Conservation (phyloP, 805 yeast genomes). For the Saccharomycopsis microspora region DNA sequence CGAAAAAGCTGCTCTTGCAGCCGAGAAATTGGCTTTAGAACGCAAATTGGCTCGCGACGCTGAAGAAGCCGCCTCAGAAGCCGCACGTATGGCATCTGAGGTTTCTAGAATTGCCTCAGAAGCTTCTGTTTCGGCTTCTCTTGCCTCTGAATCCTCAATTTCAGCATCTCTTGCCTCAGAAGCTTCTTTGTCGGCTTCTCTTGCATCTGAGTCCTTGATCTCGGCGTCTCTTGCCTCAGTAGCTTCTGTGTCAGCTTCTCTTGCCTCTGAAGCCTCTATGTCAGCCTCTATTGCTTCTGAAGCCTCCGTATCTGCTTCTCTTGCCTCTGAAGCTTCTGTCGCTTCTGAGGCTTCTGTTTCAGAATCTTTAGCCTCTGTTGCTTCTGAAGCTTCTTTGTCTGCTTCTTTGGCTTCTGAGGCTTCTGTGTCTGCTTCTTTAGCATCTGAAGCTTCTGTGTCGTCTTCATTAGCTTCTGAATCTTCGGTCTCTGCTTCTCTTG, state of each 20-base stretch:
- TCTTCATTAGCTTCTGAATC: background rate
- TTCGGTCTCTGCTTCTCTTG: background rate
- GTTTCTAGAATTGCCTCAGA: conserved; percentile 17
- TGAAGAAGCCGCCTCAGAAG: too few relatives aligned
- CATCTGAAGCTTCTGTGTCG: background rate
- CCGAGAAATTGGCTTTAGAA: too few relatives aligned
- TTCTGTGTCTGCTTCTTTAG: too few relatives aligned
- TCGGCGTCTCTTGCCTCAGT: background rate
- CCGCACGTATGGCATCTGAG: too few relatives aligned
- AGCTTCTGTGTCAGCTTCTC: background rate
- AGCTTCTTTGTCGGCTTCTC: too few relatives aligned
- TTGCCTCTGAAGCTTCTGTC: too few relatives aligned
- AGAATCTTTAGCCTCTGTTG: too few relatives aligned
- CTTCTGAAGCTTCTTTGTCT: background rate
- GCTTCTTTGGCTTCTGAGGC: background rate
- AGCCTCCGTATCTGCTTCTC: too few relatives aligned
- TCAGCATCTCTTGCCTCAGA: too few relatives aligned
- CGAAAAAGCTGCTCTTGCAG: background rate
- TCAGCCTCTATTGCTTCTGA: background rate
- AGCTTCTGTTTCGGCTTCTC: conserved; percentile 13
- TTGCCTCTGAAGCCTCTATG: background rate
- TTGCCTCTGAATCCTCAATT: background rate
- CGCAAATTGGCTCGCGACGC: too few relatives aligned
- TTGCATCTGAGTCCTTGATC: too few relatives aligned
- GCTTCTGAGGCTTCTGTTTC: too few relatives aligned